Base-by-base conservation (phyloP, 768 basidiomycete genomes). In the Tylopilus subfusipes region DNA sequence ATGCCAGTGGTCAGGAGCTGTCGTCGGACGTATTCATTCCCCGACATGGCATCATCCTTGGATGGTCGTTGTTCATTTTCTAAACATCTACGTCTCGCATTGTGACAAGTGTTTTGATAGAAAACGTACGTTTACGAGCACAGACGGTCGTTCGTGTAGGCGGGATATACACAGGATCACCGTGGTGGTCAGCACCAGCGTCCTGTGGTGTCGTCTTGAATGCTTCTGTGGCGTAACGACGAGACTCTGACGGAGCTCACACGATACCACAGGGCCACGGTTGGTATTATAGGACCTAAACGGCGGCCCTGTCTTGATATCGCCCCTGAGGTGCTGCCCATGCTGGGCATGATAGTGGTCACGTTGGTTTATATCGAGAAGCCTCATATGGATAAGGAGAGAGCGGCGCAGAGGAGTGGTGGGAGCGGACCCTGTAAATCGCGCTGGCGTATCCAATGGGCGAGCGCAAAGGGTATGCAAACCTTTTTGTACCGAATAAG, bases 131-230 rank as follows among this genome's bases (percentile, higher is more conserved):
- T 70, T 73, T 45, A 62, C 50, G 10, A 69, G 58, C 0, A 60
- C 56, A 2, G 65, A 69, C 45, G 63, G 64, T 18, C 57, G 39
- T 22, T 50, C 66, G 49, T 72, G 68, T 31, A 56, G 58, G 18
- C 70, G 68, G 67, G 48, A 53, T 4, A 45, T 68, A 22, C 42
- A 27, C 11, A 30, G 14, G 18, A 1, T 22, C 21, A 42, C 11
- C 2, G 16, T 40, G 24, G 11, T 47, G n/a, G 49, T 43, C 46
- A 24, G 33, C 18, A 34, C 19, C 25, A 3, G 8, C 4, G 10
- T 31, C n/a, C 24, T 2, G 42, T 34, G 38, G 31, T 18, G 21
- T 42, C 19, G 25, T 43, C 24, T 48, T 4, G 18, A 21, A 10
- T 16, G 21, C 31, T 31, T 5, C 19, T 46, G 31, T 47, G 39